Evolutionary conservation across 2,329 filamentous ascomycete genomes (phyloP), one percentile per base, ranked within the genome.

Genomic region (Stagonosporopsis vannaccii): DNA sequence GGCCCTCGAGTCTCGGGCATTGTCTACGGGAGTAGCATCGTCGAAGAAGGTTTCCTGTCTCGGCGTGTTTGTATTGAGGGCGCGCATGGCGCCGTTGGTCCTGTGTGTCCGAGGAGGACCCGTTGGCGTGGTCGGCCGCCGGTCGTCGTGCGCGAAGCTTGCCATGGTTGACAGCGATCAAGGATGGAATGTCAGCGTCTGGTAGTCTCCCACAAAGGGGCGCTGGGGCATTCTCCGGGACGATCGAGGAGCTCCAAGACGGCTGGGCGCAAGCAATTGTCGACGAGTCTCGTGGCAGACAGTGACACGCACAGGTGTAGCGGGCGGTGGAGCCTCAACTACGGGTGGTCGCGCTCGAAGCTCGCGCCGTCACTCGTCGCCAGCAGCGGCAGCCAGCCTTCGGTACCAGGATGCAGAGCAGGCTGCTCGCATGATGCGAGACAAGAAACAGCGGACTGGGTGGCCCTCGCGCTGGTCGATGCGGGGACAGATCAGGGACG

Each of bases 11-110:
- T 44, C 55, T 28, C 54, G 45, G 19, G 45, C 33, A 35, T 60
- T 60, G 60, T 76, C 73, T 22, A 74, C 67, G 41, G 72, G 73
- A 3, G 73, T 75, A 13, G 68, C 64, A 60, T 75, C 72, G 62
- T 76, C 68, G 61, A 73, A 73, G 60, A 75, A 75, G 51, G 71
- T 74, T 54, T 70, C 67, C 35, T 68, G 65, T 43, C 62, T 59
- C 41, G 65, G 61, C 49, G 56, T 65, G 35, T 62, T 67, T 39
- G 71, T 75, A 47, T 75, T 64, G 56, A 74, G 70, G 35, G 68
- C 53, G 52, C 63, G 68, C 67, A 73, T 69, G 32, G 59, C 47
- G n/a, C 43, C 57, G 46, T 51, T 63, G 13, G 62, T 44, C 46
- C 68, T 71, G 52, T 61, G 60, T 37, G 64, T 59, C 36, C 62